phyloP scores from a whole-genome alignment of 495 filamentous ascomycete species.

The Aspergillus indologenus region DNA sequence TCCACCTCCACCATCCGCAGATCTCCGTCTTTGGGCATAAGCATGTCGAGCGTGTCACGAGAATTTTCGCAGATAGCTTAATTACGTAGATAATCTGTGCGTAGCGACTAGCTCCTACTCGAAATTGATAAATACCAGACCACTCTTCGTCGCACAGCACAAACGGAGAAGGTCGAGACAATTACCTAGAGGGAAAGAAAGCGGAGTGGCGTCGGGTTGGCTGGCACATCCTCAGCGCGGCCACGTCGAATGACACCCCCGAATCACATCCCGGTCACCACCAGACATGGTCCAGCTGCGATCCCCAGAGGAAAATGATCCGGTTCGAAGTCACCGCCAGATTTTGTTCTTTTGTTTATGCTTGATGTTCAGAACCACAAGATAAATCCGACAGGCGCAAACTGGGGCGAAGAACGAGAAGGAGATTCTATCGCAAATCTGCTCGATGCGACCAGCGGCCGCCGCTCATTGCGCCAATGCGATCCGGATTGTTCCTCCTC shows the following conservation, averaged over 20 bases:
- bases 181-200: constrained; percentile 5
- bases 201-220: constrained; percentile 19
- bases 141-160: background rate
- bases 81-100: background rate
- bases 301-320: constrained; percentile 10
- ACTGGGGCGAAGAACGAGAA: background rate
- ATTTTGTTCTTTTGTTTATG: background rate
- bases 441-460: background rate
- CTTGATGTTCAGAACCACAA: background rate
- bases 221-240: constrained; percentile 26
- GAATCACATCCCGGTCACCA: constrained; percentile 20
- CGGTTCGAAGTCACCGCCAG: constrained; percentile 3
- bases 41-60: background rate
- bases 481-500: background rate
- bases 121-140: background rate
- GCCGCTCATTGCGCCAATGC: background rate
- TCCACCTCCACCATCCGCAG: background rate
- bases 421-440: background rate
- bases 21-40: background rate
- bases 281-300: constrained; percentile 5
- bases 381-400: background rate
- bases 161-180: background rate
- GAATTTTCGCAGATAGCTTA: background rate
- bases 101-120: background rate
- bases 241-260: constrained; percentile 30